Percentiles rank a stretch among this genome's conserved stretches.
phyloP scores from a whole-genome alignment of 1,284 basidiomycete genomes.

The Puccinia horiana region DNA sequence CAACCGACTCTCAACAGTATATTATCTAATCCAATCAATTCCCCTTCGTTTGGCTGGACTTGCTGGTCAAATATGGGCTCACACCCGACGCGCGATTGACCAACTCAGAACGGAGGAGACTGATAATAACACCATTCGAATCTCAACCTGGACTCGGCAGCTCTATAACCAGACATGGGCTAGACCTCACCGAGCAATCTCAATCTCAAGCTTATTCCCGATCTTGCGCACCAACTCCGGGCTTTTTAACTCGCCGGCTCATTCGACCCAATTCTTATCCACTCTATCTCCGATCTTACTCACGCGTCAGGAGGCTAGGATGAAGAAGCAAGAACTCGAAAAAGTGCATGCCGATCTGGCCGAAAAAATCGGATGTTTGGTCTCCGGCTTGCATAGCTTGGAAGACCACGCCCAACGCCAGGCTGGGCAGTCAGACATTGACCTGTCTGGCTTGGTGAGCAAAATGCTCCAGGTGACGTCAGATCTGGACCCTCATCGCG shows the following conservation, averaged over 20 bases:
- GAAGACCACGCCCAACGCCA: constrained; percentile 3
- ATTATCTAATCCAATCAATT: constrained; percentile 33
- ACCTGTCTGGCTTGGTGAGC: constrained; percentile 14
- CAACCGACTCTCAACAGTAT: not conserved
- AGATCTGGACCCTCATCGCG: not conserved
- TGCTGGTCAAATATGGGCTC: not conserved
- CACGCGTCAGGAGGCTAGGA: constrained; percentile 26
- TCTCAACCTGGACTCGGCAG: not conserved
- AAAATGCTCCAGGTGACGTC: constrained; percentile 7
- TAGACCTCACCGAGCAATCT: not conserved
- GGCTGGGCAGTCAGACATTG: not conserved
- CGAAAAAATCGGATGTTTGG: constrained; percentile 29
- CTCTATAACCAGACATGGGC: constrained; percentile 3
- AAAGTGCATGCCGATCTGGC: constrained; percentile 8
- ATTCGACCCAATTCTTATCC: constrained; percentile 12
- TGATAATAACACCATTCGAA: not conserved
- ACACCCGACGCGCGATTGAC: not conserved
- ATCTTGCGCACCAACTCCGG: not conserved
- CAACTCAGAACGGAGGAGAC: not conserved
- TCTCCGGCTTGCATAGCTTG: constrained; percentile 7
- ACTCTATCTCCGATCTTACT: constrained; percentile 35
- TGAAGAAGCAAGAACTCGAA: constrained; percentile 30
- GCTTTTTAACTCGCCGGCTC: not conserved
- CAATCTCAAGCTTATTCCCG: constrained; percentile 14
- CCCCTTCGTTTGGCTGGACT: constrained; percentile 3